Percentiles rank a stretch among this genome's conserved stretches.
phyloP scores from a whole-genome alignment of 176 grass and related monocot species.

The Phoenix roebelenii region DNA sequence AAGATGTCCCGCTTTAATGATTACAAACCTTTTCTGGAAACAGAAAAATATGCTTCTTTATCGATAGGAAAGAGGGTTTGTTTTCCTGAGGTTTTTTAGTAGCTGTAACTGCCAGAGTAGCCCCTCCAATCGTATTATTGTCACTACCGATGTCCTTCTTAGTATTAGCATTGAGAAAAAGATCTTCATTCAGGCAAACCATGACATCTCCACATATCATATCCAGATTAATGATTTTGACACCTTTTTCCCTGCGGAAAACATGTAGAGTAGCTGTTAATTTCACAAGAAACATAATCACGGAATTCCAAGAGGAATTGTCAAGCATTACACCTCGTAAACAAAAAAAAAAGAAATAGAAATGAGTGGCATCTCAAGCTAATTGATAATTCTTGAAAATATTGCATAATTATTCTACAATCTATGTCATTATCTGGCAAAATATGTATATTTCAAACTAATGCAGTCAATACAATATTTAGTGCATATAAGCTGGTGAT shows the following conservation, averaged over 20 bases:
- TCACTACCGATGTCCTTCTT: conserved; percentile 23
- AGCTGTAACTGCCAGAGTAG: conserved; percentile 21
- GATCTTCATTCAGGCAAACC: conserved; percentile 61
- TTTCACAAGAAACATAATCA: conserved; percentile 4
- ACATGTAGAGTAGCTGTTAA: conserved; percentile 18
- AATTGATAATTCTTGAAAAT: too few species aligned
- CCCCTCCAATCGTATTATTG: conserved; percentile 24
- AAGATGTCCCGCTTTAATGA: background rate
- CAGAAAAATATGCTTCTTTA: conserved; percentile 76
- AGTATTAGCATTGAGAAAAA: conserved; percentile 43
- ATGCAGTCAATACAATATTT: too few species aligned
- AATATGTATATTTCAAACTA: too few species aligned
- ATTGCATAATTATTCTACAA: too few species aligned
- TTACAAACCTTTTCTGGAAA: conserved; percentile 95
- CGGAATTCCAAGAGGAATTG: too few species aligned
- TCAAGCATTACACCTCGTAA: too few species aligned
- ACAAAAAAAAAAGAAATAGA: too few species aligned
- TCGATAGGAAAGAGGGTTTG: conserved; percentile 41
- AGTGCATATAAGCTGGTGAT: too few species aligned
- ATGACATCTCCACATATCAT: conserved; percentile 70
- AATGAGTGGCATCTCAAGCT: too few species aligned
- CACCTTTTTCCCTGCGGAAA: conserved; percentile 76
- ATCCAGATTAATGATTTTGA: conserved; percentile 74
- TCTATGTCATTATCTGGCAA: too few species aligned
- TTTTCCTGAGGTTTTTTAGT: conserved; percentile 40